Evolutionary conservation across 805 yeast species (phyloP).

Genomic region (Huiozyma sinensis): DNA sequence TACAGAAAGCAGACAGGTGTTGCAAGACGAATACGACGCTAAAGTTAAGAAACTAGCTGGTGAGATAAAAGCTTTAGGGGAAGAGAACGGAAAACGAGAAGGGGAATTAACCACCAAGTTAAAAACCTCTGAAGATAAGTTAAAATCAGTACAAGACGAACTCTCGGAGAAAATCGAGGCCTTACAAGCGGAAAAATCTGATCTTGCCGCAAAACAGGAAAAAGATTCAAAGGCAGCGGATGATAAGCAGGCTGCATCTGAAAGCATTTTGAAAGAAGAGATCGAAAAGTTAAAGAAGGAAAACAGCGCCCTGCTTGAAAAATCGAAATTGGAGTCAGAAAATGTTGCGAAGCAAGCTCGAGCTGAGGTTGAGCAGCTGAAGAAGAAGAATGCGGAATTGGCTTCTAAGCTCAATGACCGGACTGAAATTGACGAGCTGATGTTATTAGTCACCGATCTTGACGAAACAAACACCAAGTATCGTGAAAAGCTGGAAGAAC

Average conservation of each 20-base stretch:
- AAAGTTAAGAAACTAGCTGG: background rate
- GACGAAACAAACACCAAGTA: constrained; percentile 57
- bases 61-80: background rate
- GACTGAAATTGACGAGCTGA: constrained; percentile 48
- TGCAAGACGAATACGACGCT: background rate
- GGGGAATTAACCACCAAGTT: too few species aligned
- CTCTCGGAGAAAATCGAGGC: background rate
- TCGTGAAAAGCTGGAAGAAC: constrained; percentile 37
- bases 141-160: background rate
- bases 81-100: background rate
- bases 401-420: constrained; percentile 9
- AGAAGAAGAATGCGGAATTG: constrained; percentile 4
- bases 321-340: background rate
- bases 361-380: constrained; percentile 2
- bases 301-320: background rate
- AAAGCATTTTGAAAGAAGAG: background rate
- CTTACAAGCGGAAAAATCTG: background rate
- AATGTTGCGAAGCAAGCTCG: constrained; percentile 1
- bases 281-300: background rate
- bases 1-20: too few species aligned
- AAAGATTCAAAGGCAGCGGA: too few species aligned
- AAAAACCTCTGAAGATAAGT: background rate
- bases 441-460: constrained; percentile 65
- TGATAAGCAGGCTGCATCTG: background rate
- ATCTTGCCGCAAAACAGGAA: too few species aligned